These are phyloP conservation scores for Hibiscus tridactylites DNA, from an alignment of 345 rosid species.

Conservation along the genomic window DNA sequence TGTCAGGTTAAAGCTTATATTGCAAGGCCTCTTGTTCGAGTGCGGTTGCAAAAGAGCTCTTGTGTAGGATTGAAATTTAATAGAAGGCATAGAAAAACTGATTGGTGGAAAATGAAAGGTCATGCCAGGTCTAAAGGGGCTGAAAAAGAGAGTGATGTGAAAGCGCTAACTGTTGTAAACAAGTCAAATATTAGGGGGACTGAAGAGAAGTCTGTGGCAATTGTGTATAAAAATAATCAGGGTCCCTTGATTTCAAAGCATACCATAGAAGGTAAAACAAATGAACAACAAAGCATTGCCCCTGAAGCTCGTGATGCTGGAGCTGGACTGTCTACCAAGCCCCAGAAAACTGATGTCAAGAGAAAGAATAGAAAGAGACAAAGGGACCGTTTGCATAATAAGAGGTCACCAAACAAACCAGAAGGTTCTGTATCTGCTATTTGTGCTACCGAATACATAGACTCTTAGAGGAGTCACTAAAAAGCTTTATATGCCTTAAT, in stretches of 20 bases:
- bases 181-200: not conserved
- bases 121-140: slow-evolving; percentile 4
- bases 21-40: slow-evolving; percentile 13
- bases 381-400: not conserved
- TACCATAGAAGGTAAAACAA: slow-evolving; percentile 5
- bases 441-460: not conserved
- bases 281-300: not conserved
- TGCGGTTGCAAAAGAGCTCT: not conserved
- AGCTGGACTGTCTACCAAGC: slow-evolving; percentile 3
- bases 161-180: not conserved
- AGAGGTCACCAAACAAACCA: slow-evolving; percentile 4
- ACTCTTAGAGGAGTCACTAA: not conserved
- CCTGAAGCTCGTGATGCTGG: not conserved
- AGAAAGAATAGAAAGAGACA: slow-evolving; percentile 13
- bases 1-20: slow-evolving; percentile 22
- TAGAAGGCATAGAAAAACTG: not conserved
- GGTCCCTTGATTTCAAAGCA: not conserved
- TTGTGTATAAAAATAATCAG: slow-evolving; percentile 2
- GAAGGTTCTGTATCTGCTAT: slow-evolving; percentile 6
- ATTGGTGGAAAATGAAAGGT: slow-evolving; percentile 3
- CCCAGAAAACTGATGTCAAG: not conserved
- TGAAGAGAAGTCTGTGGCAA: not conserved
- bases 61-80: slow-evolving; percentile 4
- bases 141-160: not conserved
- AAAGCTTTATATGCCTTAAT: not conserved